These are phyloP conservation scores for Solanum sitiens DNA, from an alignment of 257 asterid species.

Conservation along the genomic window DNA sequence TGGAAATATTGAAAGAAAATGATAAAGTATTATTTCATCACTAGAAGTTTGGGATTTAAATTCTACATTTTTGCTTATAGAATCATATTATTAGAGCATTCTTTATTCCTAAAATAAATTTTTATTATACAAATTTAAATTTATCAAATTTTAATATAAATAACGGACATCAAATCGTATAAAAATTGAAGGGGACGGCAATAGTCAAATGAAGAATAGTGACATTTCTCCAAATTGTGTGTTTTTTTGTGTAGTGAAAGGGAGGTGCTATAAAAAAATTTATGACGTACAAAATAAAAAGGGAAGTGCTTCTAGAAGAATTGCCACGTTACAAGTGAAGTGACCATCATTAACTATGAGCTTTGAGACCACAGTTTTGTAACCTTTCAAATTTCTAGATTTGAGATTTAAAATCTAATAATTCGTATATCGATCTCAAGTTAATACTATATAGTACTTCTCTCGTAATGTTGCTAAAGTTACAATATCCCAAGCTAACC, in stretches of 20 bases:
- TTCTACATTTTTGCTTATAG: neutral
- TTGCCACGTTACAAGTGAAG: neutral
- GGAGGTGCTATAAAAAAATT: neutral
- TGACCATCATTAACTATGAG: neutral
- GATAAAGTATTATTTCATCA: neutral
- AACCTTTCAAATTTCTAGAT: too few species aligned
- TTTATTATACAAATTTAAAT: neutral
- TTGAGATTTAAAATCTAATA: too few species aligned
- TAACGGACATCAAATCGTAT: neutral
- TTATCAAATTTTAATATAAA: neutral
- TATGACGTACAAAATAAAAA: neutral
- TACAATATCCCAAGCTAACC: too few species aligned
- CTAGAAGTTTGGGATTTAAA: fast-evolving
- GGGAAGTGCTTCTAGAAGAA: constrained; percentile 20
- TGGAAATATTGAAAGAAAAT: neutral
- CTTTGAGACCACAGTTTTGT: neutral
- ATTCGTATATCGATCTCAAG: too few species aligned
- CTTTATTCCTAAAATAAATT: fast-evolving
- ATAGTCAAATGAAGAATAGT: neutral
- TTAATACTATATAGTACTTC: too few species aligned
- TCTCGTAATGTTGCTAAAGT: too few species aligned
- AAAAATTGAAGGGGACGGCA: neutral
- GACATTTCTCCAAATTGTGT: constrained; percentile 14
- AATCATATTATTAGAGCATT: neutral
- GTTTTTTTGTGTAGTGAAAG: neutral